Conservation (phyloP, 2,329 filamentous ascomycete genomes). For the Helicocarpus griseus region DNA sequence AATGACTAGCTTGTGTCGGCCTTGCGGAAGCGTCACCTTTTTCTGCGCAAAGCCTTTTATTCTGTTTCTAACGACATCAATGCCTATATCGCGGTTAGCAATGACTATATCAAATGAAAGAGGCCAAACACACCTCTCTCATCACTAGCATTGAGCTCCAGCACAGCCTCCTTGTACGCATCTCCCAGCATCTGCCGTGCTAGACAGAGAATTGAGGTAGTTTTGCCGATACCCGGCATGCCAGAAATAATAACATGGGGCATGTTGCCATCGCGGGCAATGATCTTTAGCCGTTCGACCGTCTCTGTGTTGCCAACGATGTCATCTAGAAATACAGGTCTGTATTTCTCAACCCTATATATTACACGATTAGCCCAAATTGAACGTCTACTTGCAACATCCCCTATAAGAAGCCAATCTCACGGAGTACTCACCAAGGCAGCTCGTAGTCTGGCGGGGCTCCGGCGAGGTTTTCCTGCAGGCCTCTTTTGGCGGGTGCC, state of each 20-base stretch:
- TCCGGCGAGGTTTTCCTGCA: conserved; percentile 30
- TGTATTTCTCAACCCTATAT: conserved; percentile 92
- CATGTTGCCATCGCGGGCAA: conserved; percentile 98
- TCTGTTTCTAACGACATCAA: conserved; percentile 91
- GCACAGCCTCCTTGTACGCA: conserved; percentile 91
- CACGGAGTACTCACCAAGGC: conserved; percentile 41
- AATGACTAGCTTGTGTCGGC: conserved; percentile 92
- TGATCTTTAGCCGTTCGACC: conserved; percentile 93
- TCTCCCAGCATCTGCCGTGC: conserved; percentile 85
- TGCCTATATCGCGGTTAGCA: no score
- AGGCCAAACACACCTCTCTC: conserved; percentile 56
- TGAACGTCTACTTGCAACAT: not conserved
- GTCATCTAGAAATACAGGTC: conserved; percentile 89
- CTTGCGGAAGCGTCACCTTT: conserved; percentile 86
- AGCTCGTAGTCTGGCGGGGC: conserved; percentile 39
- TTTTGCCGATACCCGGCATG: conserved; percentile 98
- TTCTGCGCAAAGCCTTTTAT: conserved; percentile 99
- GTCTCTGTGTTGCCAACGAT: conserved; percentile 97
- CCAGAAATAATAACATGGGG: conserved; percentile 98
- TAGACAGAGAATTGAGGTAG: conserved; percentile 86
- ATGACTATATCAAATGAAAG: no score
- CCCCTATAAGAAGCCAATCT: not conserved
- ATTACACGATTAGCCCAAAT: not conserved
- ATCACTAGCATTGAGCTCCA: conserved; percentile 93
- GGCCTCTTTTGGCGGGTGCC: conserved; percentile 32